phyloP scores from a whole-genome alignment of 2,329 filamentous ascomycete species.

The Cladosporium sp. region DNA sequence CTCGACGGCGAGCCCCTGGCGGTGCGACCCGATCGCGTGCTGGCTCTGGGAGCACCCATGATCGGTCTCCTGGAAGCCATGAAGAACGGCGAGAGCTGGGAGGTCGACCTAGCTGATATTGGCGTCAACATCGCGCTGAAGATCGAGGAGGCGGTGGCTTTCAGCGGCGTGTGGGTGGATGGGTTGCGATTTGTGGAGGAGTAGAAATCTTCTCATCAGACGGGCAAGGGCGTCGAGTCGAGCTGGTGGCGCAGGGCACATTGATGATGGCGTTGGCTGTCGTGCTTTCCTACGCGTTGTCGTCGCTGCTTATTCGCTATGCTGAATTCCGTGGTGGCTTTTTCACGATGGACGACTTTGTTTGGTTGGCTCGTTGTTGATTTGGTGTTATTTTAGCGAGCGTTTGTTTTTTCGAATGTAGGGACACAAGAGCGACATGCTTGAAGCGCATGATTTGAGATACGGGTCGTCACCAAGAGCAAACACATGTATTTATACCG shows the following conservation, averaged over 20 bases:
- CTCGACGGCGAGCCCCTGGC: conserved; percentile 76
- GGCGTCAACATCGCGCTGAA: conserved; percentile 84
- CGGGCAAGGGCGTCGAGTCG: neutral
- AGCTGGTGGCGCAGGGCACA: neutral
- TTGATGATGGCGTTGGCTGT: neutral
- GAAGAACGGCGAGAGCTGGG: conserved; percentile 67
- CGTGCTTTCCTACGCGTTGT: neutral
- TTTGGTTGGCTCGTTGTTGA: neutral
- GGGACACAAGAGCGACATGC: neutral
- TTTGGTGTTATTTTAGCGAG: neutral
- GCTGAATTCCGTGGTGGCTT: no score
- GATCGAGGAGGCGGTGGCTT: conserved; percentile 80
- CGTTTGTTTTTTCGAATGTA: neutral
- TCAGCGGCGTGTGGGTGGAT: conserved; percentile 83
- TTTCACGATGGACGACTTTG: neutral
- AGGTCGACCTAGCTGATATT: conserved; percentile 81
- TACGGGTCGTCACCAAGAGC: neutral
- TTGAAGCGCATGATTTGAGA: neutral
- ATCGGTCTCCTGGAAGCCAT: conserved; percentile 78
- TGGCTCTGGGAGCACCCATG: conserved; percentile 84
- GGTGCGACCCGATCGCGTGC: conserved; percentile 77
- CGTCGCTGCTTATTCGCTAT: neutral
- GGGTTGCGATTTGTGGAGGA: conserved; percentile 35
- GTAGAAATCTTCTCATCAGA: neutral
- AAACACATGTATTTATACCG: neutral